These are phyloP conservation scores for Amphichorda felina DNA, from an alignment of 2,329 filamentous ascomycete genomes.

Conservation along the genomic window DNA sequence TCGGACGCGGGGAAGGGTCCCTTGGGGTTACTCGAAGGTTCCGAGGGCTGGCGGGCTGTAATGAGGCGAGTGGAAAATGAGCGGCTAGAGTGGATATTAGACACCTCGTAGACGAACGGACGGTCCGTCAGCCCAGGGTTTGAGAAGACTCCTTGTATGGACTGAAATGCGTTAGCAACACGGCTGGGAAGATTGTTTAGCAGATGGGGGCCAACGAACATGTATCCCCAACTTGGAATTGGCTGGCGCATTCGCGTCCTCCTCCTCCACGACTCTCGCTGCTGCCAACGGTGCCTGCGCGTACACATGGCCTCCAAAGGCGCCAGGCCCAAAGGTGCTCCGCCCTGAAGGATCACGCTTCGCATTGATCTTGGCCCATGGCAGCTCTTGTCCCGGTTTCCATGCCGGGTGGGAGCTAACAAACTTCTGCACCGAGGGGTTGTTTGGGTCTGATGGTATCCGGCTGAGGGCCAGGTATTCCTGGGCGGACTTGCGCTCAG, in stretches of 20 bases:
- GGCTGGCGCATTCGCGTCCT: constrained; percentile 10
- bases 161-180: constrained; percentile 18
- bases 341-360: not conserved
- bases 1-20: constrained; percentile 28
- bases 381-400: constrained; percentile 17
- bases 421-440: constrained; percentile 10
- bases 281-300: constrained; percentile 23
- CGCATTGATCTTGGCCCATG: constrained; percentile 13
- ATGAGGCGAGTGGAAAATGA: constrained; percentile 38
- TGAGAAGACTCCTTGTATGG: constrained; percentile 44
- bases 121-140: constrained; percentile 31
- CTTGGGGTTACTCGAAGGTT: constrained; percentile 20
- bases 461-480: constrained; percentile 4
- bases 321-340: constrained; percentile 9
- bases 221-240: constrained; percentile 19
- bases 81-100: constrained; percentile 28
- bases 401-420: constrained; percentile 20
- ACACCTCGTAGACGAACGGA: constrained; percentile 40
- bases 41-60: constrained; percentile 31
- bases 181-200: not conserved
- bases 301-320: constrained; percentile 25
- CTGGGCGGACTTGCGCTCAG: constrained; percentile 4
- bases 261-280: constrained; percentile 17
- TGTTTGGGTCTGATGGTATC: not conserved
- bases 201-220: constrained; percentile 13